Conservation (phyloP, 257 asterid genomes). For the Scutellaria galericulata region DNA sequence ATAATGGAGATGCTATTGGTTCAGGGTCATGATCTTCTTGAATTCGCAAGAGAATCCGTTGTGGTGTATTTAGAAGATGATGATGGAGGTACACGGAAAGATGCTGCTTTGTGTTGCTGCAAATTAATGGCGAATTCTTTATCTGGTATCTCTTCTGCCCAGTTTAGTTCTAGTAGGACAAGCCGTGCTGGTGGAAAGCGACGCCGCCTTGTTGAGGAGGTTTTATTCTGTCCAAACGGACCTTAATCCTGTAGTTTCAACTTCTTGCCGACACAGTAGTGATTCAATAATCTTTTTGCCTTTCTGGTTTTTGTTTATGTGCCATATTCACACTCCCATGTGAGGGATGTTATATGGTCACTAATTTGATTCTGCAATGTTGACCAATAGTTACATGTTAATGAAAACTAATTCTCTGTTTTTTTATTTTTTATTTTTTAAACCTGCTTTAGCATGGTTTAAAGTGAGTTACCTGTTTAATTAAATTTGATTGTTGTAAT, state of each 20-base stretch:
- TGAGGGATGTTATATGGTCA: neutral
- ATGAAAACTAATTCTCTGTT: neutral
- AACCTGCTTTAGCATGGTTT: constrained; percentile 2
- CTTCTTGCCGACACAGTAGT: constrained; percentile 21
- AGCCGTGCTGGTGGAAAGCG: constrained; percentile 90
- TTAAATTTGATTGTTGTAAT: constrained; percentile 2
- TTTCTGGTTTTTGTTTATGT: constrained; percentile 4
- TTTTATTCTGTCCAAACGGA: constrained; percentile 40
- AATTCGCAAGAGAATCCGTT: constrained; percentile 92
- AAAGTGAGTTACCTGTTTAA: neutral
- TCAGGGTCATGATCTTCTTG: constrained; percentile 98
- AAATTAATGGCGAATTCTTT: constrained; percentile 86
- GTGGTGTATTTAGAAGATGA: constrained; percentile 92
- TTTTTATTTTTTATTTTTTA: neutral
- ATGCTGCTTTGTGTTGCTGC: constrained; percentile 99
- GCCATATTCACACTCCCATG: constrained; percentile 14
- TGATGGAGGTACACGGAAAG: constrained; percentile 93
- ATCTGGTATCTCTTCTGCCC: constrained; percentile 67
- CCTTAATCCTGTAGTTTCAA: constrained; percentile 1
- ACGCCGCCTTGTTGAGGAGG: constrained; percentile 97
- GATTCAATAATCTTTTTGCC: constrained; percentile 14
- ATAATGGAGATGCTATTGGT: constrained; percentile 31
- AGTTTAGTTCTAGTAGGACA: constrained; percentile 75
- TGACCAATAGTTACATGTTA: constrained; percentile 3
- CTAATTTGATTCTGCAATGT: neutral